These are phyloP conservation scores for Coniferiporia sulphurascens DNA, from an alignment of 1,284 basidiomycete genomes.

Conservation along the genomic window DNA sequence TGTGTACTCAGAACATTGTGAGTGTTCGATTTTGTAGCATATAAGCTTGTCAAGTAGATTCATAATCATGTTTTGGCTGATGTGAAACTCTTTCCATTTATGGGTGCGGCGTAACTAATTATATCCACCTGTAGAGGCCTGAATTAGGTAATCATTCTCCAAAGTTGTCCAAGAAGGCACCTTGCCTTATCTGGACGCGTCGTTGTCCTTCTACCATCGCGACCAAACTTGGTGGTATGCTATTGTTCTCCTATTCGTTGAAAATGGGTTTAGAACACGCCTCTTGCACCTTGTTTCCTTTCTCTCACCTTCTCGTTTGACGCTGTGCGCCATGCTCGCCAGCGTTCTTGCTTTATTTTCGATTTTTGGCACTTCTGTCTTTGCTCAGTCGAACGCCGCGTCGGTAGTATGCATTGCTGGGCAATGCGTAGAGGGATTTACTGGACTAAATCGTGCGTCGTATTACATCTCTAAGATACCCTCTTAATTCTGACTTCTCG, in stretches of 20 bases:
- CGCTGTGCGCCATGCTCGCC: slow-evolving; percentile 38
- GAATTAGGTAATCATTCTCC: too few relatives aligned
- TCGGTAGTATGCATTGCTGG: slow-evolving; percentile 73
- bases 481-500: slow-evolving; percentile 19
- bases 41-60: too few relatives aligned
- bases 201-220: background rate
- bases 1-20: too few relatives aligned
- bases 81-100: too few relatives aligned
- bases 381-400: slow-evolving; percentile 31
- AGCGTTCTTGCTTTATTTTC: slow-evolving; percentile 38
- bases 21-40: too few relatives aligned
- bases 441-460: slow-evolving; percentile 62
- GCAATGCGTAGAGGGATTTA: slow-evolving; percentile 72
- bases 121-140: too few relatives aligned
- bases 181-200: background rate
- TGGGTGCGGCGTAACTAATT: too few relatives aligned
- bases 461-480: background rate
- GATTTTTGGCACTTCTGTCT: slow-evolving; percentile 41
- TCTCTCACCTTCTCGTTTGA: slow-evolving; percentile 28
- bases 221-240: background rate
- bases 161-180: too few relatives aligned
- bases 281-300: slow-evolving; percentile 19
- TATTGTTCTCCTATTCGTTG: slow-evolving; percentile 4
- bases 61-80: too few relatives aligned
- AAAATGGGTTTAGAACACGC: slow-evolving; percentile 1